Conservation (phyloP, 129 eudicot genomes). For the Flaveria robusta region DNA sequence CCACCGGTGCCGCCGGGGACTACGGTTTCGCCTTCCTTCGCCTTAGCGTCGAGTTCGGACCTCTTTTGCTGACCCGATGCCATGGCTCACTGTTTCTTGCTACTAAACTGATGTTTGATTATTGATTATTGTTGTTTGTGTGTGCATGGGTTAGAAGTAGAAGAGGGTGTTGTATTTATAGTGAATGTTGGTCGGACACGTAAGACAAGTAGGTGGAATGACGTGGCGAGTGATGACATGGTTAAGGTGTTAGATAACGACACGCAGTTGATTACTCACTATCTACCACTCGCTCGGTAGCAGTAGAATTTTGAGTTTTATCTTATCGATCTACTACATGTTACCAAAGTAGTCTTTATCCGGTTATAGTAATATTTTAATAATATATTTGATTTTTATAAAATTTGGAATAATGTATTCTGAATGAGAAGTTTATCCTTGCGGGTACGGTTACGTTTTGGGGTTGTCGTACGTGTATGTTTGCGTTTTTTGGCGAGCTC, state of each 20-base stretch:
- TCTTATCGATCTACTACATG: no score
- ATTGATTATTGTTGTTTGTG: no score
- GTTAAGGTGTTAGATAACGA: constrained; percentile 27
- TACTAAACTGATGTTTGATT: background rate
- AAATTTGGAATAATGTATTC: no score
- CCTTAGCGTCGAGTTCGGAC: constrained; percentile 56
- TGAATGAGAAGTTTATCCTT: no score
- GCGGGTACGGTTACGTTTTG: no score
- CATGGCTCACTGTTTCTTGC: constrained; percentile 21
- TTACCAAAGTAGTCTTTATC: no score
- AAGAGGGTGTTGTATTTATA: background rate
- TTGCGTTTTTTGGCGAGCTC: no score
- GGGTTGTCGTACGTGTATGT: no score
- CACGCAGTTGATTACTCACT: constrained; percentile 36
- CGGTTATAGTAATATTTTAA: no score
- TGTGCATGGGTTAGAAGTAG: background rate
- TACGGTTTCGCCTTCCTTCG: constrained; percentile 67
- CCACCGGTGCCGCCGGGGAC: constrained; percentile 76
- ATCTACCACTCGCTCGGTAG: background rate
- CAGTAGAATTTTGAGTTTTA: no score
- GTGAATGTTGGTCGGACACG: constrained; percentile 27
- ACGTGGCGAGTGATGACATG: constrained; percentile 25
- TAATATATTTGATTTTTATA: no score
- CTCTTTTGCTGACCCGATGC: constrained; percentile 58
- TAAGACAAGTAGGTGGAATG: constrained; percentile 14